A percentile compares a stretch with the other conserved stretches of the same genome.
Evolutionary conservation across 768 basidiomycete genomes (phyloP).

Genomic region (Xerocomellus intermedius): DNA sequence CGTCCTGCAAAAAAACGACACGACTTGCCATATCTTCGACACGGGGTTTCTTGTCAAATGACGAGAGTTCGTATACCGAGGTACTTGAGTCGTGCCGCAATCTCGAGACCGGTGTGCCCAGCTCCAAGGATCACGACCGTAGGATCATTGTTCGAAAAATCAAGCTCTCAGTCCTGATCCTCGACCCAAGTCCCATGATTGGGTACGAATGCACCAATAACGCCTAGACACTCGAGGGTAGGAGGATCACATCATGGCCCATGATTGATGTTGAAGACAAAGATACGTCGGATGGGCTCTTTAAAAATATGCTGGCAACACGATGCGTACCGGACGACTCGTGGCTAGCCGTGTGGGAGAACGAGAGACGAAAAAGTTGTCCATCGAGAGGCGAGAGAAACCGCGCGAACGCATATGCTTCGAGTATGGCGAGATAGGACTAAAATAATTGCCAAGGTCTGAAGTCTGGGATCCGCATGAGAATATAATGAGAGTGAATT

Average conservation of each 20-base stretch:
- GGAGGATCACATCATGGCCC: constrained; percentile 15
- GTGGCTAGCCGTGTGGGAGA: neutral
- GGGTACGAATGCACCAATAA: neutral
- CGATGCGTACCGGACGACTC: neutral
- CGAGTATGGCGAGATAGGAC: neutral
- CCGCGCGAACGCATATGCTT: neutral
- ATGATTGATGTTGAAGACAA: neutral
- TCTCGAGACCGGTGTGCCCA: constrained; percentile 58
- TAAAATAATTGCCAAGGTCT: neutral
- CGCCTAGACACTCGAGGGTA: constrained; percentile 28
- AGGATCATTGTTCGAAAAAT: constrained; percentile 47
- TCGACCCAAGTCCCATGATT: constrained; percentile 51
- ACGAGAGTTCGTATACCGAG: constrained; percentile 51
- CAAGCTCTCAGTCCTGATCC: constrained; percentile 36
- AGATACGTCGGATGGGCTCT: neutral
- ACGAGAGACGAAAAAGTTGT: neutral
- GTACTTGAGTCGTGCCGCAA: constrained; percentile 54
- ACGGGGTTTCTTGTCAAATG: constrained; percentile 44
- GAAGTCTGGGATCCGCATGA: no score
- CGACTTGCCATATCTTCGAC: constrained; percentile 39
- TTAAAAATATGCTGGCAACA: no score
- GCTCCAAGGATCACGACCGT: constrained; percentile 59
- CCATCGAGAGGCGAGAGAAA: neutral
- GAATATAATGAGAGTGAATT: no score
- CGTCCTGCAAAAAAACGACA: neutral